Evolutionary conservation across 208 protist genomes (phyloP).

Genomic region (Leptomonas seymouri): DNA sequence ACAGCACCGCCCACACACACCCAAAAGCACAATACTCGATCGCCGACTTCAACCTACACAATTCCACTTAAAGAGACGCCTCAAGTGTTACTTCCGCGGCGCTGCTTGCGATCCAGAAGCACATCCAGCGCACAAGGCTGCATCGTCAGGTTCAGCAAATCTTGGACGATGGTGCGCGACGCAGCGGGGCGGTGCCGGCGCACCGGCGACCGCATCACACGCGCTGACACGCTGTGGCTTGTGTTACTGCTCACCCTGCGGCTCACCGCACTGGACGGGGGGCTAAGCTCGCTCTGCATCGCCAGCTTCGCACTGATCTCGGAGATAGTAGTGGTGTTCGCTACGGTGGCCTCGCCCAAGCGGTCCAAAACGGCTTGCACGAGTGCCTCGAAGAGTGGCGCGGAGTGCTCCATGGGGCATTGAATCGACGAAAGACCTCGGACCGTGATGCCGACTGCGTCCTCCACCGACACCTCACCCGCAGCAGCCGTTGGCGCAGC

Average conservation of each 20-base stretch:
- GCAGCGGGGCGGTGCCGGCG: conserved; percentile 25
- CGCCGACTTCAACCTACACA: too few relatives aligned
- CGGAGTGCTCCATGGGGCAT: conserved; percentile 45
- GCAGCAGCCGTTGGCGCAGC: neutral
- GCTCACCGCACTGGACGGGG: neutral
- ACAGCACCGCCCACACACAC: too few relatives aligned
- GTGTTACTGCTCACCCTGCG: neutral
- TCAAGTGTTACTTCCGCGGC: neutral
- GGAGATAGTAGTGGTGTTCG: conserved; percentile 32
- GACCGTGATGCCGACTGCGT: conserved; percentile 71
- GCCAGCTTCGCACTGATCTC: conserved; percentile 34
- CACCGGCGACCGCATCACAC: neutral
- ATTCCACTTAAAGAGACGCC: neutral
- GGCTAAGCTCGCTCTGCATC: conserved; percentile 3
- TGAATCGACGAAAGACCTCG: conserved; percentile 68
- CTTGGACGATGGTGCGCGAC: conserved; percentile 55
- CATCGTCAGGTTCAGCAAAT: conserved; percentile 76
- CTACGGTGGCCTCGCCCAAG: conserved; percentile 61
- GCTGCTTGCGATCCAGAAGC: conserved; percentile 55
- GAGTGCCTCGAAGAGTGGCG: conserved; percentile 54
- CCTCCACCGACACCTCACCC: conserved; percentile 54
- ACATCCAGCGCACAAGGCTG: conserved; percentile 77
- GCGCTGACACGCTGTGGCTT: neutral
- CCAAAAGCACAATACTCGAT: too few relatives aligned
- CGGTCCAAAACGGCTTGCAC: conserved; percentile 72